Conservation (phyloP, 129 eudicot genomes). For the Scalesia atractyloides region DNA sequence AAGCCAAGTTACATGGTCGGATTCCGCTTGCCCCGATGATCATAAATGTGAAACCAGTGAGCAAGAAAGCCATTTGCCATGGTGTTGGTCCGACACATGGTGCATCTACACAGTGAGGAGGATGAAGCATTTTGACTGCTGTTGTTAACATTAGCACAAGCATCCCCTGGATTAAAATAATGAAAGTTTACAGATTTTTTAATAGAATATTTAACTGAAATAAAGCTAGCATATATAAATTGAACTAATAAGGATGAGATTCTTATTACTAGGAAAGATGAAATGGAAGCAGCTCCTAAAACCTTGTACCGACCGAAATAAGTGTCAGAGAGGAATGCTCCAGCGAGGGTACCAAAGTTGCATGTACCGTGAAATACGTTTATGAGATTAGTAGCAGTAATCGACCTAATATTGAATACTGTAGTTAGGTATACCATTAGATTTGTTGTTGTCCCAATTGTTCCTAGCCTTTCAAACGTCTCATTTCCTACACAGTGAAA, state of each 20-base stretch:
- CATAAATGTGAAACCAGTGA: constrained; percentile 32
- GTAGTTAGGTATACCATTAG: constrained; percentile 46
- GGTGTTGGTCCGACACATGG: constrained; percentile 45
- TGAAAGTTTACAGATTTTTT: too few species aligned
- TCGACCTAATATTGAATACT: constrained; percentile 43
- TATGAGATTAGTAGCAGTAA: constrained; percentile 42
- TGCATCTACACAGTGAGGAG: constrained; percentile 41
- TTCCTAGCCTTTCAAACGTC: constrained; percentile 61
- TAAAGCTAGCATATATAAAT: not conserved
- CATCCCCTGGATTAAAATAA: constrained; percentile 44
- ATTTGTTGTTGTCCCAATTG: constrained; percentile 46
- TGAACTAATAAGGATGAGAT: not conserved
- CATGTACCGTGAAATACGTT: constrained; percentile 43
- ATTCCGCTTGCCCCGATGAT: constrained; percentile 53
- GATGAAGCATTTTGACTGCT: constrained; percentile 45
- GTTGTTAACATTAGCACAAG: constrained; percentile 53
- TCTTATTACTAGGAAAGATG: constrained; percentile 37
- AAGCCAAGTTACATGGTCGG: constrained; percentile 58
- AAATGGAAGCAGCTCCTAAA: constrained; percentile 41
- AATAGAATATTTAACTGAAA: too few species aligned
- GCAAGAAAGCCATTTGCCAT: constrained; percentile 49
- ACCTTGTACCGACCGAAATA: constrained; percentile 58
- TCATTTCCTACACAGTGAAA: constrained; percentile 34
- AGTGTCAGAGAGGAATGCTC: constrained; percentile 52
- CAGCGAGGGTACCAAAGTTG: constrained; percentile 49